phyloP scores from a whole-genome alignment of 257 asterid genomes.

The Scutellaria galericulata region DNA sequence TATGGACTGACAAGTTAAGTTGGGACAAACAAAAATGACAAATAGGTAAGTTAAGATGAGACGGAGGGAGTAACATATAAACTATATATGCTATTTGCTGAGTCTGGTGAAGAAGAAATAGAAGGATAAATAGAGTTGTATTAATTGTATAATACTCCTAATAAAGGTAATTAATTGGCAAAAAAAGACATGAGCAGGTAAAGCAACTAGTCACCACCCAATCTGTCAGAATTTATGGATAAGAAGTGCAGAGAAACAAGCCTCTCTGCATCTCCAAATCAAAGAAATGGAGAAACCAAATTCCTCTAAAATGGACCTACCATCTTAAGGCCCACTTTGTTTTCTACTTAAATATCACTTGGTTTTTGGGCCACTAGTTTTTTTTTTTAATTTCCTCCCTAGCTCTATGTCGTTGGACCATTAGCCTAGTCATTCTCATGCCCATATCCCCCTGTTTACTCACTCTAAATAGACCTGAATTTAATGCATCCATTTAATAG shows the following conservation, averaged over 20 bases:
- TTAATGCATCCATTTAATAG: conserved; percentile 27
- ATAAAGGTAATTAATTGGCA: no score
- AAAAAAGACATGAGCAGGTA: conserved; percentile 37
- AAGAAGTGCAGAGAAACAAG: conserved; percentile 36
- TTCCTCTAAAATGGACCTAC: conserved; percentile 41
- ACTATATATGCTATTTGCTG: background rate
- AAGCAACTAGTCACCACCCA: conserved; percentile 14
- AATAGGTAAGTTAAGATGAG: no score
- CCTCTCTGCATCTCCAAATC: conserved; percentile 2
- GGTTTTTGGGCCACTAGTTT: conserved; percentile 38
- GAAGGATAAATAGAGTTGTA: no score
- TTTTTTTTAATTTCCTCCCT: background rate
- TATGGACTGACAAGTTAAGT: no score
- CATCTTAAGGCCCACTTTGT: conserved; percentile 15
- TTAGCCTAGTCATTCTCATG: conserved; percentile 36
- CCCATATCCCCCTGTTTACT: conserved; percentile 37
- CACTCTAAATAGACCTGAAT: conserved; percentile 29
- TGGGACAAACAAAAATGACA: no score
- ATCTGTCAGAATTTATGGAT: conserved; percentile 42
- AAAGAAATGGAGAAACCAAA: conserved; percentile 27
- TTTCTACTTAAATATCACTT: conserved; percentile 24
- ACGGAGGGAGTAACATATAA: no score
- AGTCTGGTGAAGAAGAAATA: background rate
- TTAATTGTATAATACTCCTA: no score
- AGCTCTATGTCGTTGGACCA: conserved; percentile 33